Percentiles rank a stretch among this genome's conserved stretches.
phyloP scores from a whole-genome alignment of 129 eudicot genomes.

The Daucus carota region DH1_v3.0 NC_030384.2:51079501-51080000 shows the following conservation, averaged over 20 bases:
- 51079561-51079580: slow-evolving; percentile 31
- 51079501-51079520: slow-evolving; percentile 59
- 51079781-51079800: slow-evolving; percentile 4
- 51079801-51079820: neutral
- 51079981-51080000: slow-evolving; percentile 54
- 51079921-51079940: slow-evolving; percentile 67
- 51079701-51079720: slow-evolving; percentile 22
- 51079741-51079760: neutral
- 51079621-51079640: slow-evolving; percentile 47
- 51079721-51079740: neutral
- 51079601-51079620: slow-evolving; percentile 62
- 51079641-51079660: slow-evolving; percentile 31
- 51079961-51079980: slow-evolving; percentile 89
- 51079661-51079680: slow-evolving; percentile 36
- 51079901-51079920: slow-evolving; percentile 81
- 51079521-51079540: slow-evolving; percentile 88
- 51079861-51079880: slow-evolving; percentile 77
- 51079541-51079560: slow-evolving; percentile 29
- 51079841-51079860: slow-evolving; percentile 59
- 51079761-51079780: neutral
- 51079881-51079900: slow-evolving; percentile 64
- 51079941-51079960: slow-evolving; percentile 81
- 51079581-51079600: slow-evolving; percentile 25
- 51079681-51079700: slow-evolving; percentile 37
- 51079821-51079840: neutral